These are phyloP conservation scores for Grigorovia humatica DNA, from an alignment of 805 yeast species.

Conservation along the genomic window DNA sequence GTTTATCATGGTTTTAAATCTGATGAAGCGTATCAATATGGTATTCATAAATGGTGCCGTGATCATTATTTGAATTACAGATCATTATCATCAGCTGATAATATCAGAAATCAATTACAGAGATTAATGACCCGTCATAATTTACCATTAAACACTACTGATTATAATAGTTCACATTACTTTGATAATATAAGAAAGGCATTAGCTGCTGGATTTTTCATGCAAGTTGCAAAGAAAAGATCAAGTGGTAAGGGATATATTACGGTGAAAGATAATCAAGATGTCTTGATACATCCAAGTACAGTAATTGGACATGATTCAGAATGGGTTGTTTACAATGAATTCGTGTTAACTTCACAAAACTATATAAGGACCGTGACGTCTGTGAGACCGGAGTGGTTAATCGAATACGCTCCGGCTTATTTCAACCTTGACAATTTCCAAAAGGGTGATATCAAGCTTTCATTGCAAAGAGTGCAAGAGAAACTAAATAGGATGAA, in stretches of 20 bases:
- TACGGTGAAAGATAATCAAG: conserved; percentile 93
- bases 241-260: conserved; percentile 73
- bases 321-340: conserved; percentile 93
- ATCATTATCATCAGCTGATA: conserved; percentile 76
- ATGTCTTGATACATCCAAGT: conserved; percentile 87
- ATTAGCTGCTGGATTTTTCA: conserved; percentile 84
- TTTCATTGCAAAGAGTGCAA: conserved; percentile 53
- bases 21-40: conserved; percentile 58
- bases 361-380: conserved; percentile 94
- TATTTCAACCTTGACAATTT: conserved; percentile 57
- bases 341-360: conserved; percentile 85
- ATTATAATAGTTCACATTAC: conserved; percentile 55
- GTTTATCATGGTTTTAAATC: conserved; percentile 76
- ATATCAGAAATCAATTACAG: conserved; percentile 72
- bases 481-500: conserved; percentile 39
- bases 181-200: conserved; percentile 79
- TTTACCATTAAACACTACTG: conserved; percentile 59
- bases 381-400: conserved; percentile 84
- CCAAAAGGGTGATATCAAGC: conserved; percentile 60
- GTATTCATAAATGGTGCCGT: conserved; percentile 79
- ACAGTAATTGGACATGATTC: conserved; percentile 80
- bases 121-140: conserved; percentile 77
- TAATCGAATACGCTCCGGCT: conserved; percentile 63
- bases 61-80: conserved; percentile 79
- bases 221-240: conserved; percentile 94